Conservation (phyloP, 192 early-diverging fungal species). For the Podila clonocystis region DNA sequence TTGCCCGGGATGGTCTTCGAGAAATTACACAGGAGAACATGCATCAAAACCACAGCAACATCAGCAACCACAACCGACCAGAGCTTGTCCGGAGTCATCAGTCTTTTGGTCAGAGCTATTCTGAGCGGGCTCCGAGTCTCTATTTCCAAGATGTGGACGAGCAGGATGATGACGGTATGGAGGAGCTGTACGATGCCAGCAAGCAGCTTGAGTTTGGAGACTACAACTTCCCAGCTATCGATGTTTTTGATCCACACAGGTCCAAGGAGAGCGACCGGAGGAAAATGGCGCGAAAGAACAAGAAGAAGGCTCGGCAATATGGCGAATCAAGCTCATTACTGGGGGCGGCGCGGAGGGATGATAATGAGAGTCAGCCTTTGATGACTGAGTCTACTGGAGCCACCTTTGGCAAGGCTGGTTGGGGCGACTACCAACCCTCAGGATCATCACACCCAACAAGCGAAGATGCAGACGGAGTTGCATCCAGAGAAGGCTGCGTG, state of each 20-base stretch:
- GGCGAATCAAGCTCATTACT: constrained; percentile 14
- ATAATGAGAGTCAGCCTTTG: constrained; percentile 17
- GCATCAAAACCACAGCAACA: constrained; percentile 51
- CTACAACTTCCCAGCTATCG: constrained; percentile 65
- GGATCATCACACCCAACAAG: background rate
- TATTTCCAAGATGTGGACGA: constrained; percentile 13
- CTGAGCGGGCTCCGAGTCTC: constrained; percentile 15
- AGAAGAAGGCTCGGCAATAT: constrained; percentile 24
- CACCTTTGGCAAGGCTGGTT: constrained; percentile 41
- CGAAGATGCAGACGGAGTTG: background rate
- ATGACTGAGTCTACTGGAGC: constrained; percentile 28
- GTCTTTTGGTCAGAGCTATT: constrained; percentile 29
- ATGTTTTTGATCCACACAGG: constrained; percentile 12
- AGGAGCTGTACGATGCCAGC: constrained; percentile 52
- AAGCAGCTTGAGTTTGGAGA: constrained; percentile 59
- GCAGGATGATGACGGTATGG: constrained; percentile 32
- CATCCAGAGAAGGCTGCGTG: constrained; percentile 27
- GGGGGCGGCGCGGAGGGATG: background rate
- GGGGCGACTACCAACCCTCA: constrained; percentile 10
- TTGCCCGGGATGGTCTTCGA: no score
- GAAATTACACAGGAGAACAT: constrained; percentile 53
- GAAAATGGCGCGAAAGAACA: constrained; percentile 48
- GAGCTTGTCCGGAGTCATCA: constrained; percentile 49
- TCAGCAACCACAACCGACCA: constrained; percentile 58
- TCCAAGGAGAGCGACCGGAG: constrained; percentile 45